Percentiles rank a stretch among this genome's conserved stretches.
Conservation (phyloP, 2,329 filamentous ascomycete genomes). For the Bisporella sp. region DNA sequence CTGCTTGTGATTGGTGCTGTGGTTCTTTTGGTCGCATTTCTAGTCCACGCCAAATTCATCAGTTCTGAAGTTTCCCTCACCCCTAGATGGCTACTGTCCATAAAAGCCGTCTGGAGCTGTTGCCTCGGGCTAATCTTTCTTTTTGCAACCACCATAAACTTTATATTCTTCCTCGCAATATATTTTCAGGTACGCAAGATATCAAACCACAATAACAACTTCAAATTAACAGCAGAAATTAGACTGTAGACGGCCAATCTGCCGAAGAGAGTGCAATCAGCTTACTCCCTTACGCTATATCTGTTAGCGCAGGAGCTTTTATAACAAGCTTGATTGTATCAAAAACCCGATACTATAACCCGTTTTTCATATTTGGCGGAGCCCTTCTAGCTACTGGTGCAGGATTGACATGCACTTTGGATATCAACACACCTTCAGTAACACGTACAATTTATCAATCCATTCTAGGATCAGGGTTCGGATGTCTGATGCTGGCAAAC, state of each 20-base stretch:
- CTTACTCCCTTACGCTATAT: conserved; percentile 7
- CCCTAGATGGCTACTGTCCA: conserved; percentile 1
- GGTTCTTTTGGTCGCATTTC: not conserved
- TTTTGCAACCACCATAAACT: conserved; percentile 7
- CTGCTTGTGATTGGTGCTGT: not conserved
- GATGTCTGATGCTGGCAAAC: conserved; percentile 7
- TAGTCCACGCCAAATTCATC: conserved; percentile 3
- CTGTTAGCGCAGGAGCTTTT: conserved; percentile 1
- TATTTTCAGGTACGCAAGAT: conserved; percentile 8
- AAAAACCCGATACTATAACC: conserved; percentile 9
- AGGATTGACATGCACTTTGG: conserved; percentile 1
- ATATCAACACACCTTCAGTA: not conserved
- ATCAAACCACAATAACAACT: too few relatives aligned
- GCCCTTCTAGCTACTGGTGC: conserved; percentile 2
- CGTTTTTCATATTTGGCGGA: conserved; percentile 6
- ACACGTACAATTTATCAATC: not conserved
- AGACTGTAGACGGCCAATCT: conserved; percentile 1
- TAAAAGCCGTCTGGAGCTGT: conserved; percentile 5
- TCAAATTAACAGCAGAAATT: too few relatives aligned
- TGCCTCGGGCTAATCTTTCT: conserved; percentile 7
- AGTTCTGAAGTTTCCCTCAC: not conserved
- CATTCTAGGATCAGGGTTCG: conserved; percentile 5
- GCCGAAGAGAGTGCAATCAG: conserved; percentile 2
- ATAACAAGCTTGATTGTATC: conserved; percentile 2
- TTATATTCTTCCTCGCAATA: conserved; percentile 9